Conservation (phyloP, 805 yeast species). For the Suhomyces xylopsoci region DNA sequence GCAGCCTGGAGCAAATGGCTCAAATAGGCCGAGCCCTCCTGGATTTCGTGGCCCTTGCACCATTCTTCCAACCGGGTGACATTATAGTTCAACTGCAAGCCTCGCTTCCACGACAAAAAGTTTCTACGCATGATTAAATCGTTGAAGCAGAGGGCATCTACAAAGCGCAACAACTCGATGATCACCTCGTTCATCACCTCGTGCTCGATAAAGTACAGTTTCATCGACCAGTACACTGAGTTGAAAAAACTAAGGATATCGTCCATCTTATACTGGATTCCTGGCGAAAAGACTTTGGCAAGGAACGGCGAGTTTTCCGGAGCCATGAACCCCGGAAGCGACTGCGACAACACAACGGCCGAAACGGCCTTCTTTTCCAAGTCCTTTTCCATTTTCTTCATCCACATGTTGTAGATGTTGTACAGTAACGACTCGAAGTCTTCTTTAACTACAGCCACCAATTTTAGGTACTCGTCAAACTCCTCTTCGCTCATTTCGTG, state of each 20-base stretch:
- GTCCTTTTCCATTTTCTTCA: constrained; percentile 89
- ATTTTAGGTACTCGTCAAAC: constrained; percentile 81
- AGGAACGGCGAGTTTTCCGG: constrained; percentile 79
- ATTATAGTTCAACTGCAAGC: constrained; percentile 92
- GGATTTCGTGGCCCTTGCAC: constrained; percentile 92
- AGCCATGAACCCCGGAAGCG: constrained; percentile 92
- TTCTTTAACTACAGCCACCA: constrained; percentile 87
- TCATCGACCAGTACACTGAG: constrained; percentile 89
- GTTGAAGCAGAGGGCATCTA: constrained; percentile 92
- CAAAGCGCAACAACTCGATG: constrained; percentile 75
- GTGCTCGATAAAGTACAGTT: constrained; percentile 80
- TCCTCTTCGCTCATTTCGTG: constrained; percentile 87
- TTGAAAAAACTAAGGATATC: constrained; percentile 87
- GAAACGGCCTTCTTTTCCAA: constrained; percentile 88
- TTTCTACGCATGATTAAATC: constrained; percentile 92
- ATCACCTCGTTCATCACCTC: constrained; percentile 83
- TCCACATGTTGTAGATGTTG: constrained; percentile 95
- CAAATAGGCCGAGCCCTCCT: constrained; percentile 80
- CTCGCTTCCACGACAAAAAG: constrained; percentile 96
- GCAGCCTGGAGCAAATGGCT: constrained; percentile 90
- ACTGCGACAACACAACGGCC: constrained; percentile 93
- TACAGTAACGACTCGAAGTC: constrained; percentile 91
- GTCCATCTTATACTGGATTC: constrained; percentile 84
- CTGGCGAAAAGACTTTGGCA: constrained; percentile 73
- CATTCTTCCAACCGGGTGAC: constrained; percentile 96